Evolutionary conservation across 805 yeast species (phyloP), one percentile per base, ranked within the genome.

Genomic region (Candida quercuum): DNA sequence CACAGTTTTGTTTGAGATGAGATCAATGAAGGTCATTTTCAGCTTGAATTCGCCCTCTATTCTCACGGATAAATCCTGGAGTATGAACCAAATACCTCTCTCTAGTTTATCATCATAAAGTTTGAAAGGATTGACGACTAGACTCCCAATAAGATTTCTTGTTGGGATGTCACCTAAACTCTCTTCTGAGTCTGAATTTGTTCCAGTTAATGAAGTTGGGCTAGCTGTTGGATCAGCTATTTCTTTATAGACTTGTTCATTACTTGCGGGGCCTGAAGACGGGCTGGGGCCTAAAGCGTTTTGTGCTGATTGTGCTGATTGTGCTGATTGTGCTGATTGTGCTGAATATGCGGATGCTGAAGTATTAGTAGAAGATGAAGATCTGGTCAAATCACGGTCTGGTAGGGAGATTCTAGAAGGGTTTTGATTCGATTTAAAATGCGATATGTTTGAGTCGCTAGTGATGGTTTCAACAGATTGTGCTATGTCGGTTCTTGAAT

Each of bases 41-140:
- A 67, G 54, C 38, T 52, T 63, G 55, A 60, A 67, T 17, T 60
- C 61, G 22, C 72, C 72, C 41, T 67, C 72, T 11, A 63, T 62
- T 19, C 72, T 56, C 6, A 67, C 64, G 6, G 69, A 63, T 17
- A 67, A 47, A 39, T 66, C 72, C 26, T 64, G 67, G 32, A 66
- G 42, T 6, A 66, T 59, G 41, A 67, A 67, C 72, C 72, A 67
- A 16, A 67, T 60, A 2, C 71, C 70, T 16, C 52, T 47, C 5
- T 52, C 46, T 22, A 59, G 57, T 1, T 54, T 43, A 11, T 63
- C 61, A 40, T 65, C 69, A 30, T 55, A 52, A 10, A 67, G 49
- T 42, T 61, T 64, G 47, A 55, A 59, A 4, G 67, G 67, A 33
- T 66, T 61, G 4, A 66, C 54, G 0, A 63, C 70, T 11, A 61